Base-by-base conservation (phyloP, 163 green algal genomes). In the Scenedesmus sp. region DNA sequence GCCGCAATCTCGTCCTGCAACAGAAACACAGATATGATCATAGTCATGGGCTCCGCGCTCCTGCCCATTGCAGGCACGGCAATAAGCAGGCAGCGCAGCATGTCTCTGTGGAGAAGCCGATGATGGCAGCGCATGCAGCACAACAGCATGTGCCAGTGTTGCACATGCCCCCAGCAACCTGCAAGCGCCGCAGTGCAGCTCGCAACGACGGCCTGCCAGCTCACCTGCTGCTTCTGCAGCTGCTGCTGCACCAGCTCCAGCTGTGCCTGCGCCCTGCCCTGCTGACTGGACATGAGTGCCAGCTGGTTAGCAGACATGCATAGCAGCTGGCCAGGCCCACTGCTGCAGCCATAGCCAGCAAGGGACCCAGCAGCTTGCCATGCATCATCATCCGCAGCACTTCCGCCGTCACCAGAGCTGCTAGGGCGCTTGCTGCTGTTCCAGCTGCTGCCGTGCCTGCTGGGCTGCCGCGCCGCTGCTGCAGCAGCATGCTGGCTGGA, bases 251-350 rank as follows among this genome's bases (percentile, higher is more conserved):
- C 2, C 7, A 44, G 40, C 81, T 73, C 81, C 49, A 86, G 30
- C 46, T 86, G n/a, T 20, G 46, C 81, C 81, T 86, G 44, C 33
- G 30, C 42, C 15, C 42, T 86, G n/a, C 81, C 81, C 24, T 86
- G 46, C 81, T 15, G n/a, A n/a, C 44, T 72, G 12, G 49, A 37
- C 81, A 86, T 46, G 12, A 72, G n/a, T 35, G 81, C 30, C 26
- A 86, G 46, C 46, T 86, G 46, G 30, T 42, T n/a, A 72, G 81
- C 81, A 73, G 81, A 59, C 42, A 85, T 13, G 30, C 65, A 85
- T 26, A 49, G 33, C 37, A 65, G 43, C 79, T 59, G 46, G 42
- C 40, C 79, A 65, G 24, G n/a, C 42, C 42, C 40, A 68, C 43
- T 68, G 79, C 26, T 76, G 65, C 56, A 33, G 9, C 65, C 65